Evolutionary conservation across 2,329 filamentous ascomycete genomes (phyloP).

Genomic region (Fusarium sp.): DNA sequence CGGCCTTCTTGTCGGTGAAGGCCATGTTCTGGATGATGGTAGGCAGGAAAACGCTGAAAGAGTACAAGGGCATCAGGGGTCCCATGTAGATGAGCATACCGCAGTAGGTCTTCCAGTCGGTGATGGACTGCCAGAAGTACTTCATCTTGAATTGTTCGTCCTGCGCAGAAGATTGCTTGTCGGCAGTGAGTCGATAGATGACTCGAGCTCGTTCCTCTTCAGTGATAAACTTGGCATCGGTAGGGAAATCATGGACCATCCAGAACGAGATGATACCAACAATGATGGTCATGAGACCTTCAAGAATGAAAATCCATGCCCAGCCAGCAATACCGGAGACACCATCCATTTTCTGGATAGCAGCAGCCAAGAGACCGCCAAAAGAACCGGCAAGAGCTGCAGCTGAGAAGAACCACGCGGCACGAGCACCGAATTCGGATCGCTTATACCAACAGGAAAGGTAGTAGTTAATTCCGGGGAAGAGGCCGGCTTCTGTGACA

Average conservation of each 20-base stretch:
- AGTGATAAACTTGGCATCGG: slow-evolving; percentile 77
- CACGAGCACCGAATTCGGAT: slow-evolving; percentile 80
- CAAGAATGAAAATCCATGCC: slow-evolving; percentile 75
- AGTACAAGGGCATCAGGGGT: slow-evolving; percentile 75
- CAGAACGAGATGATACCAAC: slow-evolving; percentile 76
- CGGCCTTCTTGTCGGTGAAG: slow-evolving; percentile 47
- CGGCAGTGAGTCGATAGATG: slow-evolving; percentile 72
- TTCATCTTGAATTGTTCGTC: slow-evolving; percentile 78
- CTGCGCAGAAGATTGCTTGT: slow-evolving; percentile 78
- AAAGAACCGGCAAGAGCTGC: slow-evolving; percentile 83
- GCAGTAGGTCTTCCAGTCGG: slow-evolving; percentile 86
- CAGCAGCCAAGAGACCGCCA: slow-evolving; percentile 77
- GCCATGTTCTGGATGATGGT: slow-evolving; percentile 73
- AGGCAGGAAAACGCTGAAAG: slow-evolving; percentile 81
- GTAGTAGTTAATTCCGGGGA: slow-evolving; percentile 82
- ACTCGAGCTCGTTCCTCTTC: slow-evolving; percentile 76
- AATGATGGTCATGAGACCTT: slow-evolving; percentile 75
- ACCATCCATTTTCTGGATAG: slow-evolving; percentile 75
- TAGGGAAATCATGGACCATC: slow-evolving; percentile 85
- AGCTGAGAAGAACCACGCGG: slow-evolving; percentile 85
- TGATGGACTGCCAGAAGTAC: slow-evolving; percentile 76
- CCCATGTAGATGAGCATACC: slow-evolving; percentile 84
- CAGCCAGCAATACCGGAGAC: slow-evolving; percentile 65
- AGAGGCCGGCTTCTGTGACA: slow-evolving; percentile 77
- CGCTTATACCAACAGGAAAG: slow-evolving; percentile 86